A percentile compares a stretch with the other conserved stretches of the same genome.
Evolutionary conservation across 805 yeast genomes (phyloP).

Genomic region (Candida adriatica): DNA sequence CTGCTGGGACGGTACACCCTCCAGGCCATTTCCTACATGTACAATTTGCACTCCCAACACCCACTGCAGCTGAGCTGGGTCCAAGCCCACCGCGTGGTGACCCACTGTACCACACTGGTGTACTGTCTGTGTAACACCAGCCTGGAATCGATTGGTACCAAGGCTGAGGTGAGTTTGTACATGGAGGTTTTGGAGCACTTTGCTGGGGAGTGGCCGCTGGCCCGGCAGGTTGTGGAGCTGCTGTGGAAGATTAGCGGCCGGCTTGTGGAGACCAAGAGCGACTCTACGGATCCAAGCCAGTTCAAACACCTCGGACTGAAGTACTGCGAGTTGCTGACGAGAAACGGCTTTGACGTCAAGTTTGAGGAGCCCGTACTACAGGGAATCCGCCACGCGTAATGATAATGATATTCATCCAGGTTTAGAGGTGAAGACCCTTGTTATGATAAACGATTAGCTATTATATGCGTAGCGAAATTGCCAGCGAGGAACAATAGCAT

Average conservation of each 20-base stretch:
- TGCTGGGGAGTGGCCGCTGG: conserved; percentile 41
- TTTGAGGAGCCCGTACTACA: conserved; percentile 12
- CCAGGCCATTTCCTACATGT: conserved; percentile 39
- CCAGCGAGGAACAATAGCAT: too few relatives aligned
- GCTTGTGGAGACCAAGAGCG: conserved; percentile 27
- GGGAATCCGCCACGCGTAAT: too few relatives aligned
- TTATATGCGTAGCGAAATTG: too few relatives aligned
- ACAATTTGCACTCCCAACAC: conserved; percentile 36
- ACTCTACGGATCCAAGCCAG: background rate
- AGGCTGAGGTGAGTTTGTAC: conserved; percentile 38
- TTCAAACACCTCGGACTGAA: conserved; percentile 38
- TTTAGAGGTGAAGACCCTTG: too few relatives aligned
- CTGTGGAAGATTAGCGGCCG: conserved; percentile 33
- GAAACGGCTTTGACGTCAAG: conserved; percentile 34
- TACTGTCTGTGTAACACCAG: conserved; percentile 41
- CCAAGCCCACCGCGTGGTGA: conserved; percentile 37
- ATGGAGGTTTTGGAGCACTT: conserved; percentile 40
- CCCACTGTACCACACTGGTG: conserved; percentile 40
- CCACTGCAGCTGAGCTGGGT: conserved; percentile 45
- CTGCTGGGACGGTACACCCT: conserved; percentile 38
- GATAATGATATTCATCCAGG: too few relatives aligned
- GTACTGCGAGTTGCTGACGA: conserved; percentile 38
- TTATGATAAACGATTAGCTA: too few relatives aligned
- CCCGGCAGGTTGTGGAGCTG: conserved; percentile 36
- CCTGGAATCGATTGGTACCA: conserved; percentile 38